These are phyloP conservation scores for Panus rudis DNA, from an alignment of 768 basidiomycete genomes.

Conservation along the genomic window DNA sequence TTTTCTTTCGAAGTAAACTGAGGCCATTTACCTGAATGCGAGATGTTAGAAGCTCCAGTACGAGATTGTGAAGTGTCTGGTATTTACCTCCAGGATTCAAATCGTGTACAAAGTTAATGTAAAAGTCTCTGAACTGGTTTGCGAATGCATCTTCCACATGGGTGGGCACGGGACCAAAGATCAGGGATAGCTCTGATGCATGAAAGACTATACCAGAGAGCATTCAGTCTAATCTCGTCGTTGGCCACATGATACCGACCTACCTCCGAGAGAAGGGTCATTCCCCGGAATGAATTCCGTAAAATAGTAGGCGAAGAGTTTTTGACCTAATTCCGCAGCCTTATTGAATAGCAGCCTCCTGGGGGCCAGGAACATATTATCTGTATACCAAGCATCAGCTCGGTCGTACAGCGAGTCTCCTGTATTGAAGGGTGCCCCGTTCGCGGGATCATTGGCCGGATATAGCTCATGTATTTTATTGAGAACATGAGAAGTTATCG, in stretches of 20 bases:
- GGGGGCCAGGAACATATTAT: conserved; percentile 47
- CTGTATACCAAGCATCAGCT: conserved; percentile 50
- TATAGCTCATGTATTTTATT: conserved; percentile 33
- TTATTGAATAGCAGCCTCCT: conserved; percentile 44
- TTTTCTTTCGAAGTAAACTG: conserved; percentile 27
- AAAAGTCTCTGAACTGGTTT: conserved; percentile 42
- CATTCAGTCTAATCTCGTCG: background rate
- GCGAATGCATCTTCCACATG: conserved; percentile 39
- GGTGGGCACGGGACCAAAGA: conserved; percentile 44
- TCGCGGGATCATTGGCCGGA: conserved; percentile 40
- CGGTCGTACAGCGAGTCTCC: conserved; percentile 56
- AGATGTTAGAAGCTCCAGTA: background rate
- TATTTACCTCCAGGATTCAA: conserved; percentile 46
- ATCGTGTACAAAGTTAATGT: conserved; percentile 50
- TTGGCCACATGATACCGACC: conserved; percentile 9
- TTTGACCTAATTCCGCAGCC: conserved; percentile 36
- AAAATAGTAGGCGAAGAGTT: conserved; percentile 50
- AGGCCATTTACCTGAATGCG: conserved; percentile 37
- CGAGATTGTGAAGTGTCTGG: background rate
- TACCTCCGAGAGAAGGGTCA: conserved; percentile 40
- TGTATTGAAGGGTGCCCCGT: conserved; percentile 48
- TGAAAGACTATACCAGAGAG: conserved; percentile 33
- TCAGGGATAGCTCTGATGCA: conserved; percentile 38
- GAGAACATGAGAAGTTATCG: conserved; percentile 36
- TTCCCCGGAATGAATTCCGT: conserved; percentile 52